Conservation (phyloP, 371 early-diverging fungal species). For the Chytridium lagenaria region DNA sequence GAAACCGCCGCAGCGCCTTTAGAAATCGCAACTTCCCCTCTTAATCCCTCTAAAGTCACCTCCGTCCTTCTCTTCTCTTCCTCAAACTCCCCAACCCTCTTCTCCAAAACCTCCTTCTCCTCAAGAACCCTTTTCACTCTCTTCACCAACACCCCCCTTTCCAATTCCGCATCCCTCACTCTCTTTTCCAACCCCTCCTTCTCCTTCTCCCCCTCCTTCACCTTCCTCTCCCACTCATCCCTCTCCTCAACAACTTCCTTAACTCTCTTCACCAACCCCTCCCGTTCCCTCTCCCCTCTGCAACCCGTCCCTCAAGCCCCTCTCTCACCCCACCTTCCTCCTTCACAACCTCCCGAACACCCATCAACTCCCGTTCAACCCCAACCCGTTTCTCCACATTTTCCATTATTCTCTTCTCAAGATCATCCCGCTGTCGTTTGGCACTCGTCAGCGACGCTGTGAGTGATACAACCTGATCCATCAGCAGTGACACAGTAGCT, state of each 20-base stretch:
- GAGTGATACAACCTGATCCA: slow-evolving; percentile 10
- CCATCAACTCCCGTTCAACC: neutral
- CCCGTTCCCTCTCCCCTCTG: neutral
- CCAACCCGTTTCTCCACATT: neutral
- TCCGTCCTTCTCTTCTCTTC: neutral
- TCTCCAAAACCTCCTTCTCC: too few relatives aligned
- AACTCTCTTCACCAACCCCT: neutral
- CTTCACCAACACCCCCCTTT: neutral
- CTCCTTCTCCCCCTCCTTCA: neutral
- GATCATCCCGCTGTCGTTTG: slow-evolving; percentile 19
- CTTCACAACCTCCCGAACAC: neutral
- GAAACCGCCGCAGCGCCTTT: neutral
- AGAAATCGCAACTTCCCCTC: neutral
- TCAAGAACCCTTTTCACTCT: neutral
- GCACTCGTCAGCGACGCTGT: neutral
- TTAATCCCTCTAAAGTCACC: neutral
- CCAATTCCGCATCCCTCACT: neutral
- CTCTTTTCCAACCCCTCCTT: too few relatives aligned
- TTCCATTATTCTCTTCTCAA: neutral
- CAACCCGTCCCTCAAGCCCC: slow-evolving; percentile 5
- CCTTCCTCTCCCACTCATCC: neutral
- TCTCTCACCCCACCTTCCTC: neutral
- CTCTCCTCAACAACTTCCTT: neutral
- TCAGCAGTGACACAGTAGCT: neutral
- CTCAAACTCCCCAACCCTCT: neutral